Evolutionary conservation across 805 yeast species (phyloP), one percentile per base, ranked within the genome.

Genomic region (Saccharomycopsis selenospora): DNA sequence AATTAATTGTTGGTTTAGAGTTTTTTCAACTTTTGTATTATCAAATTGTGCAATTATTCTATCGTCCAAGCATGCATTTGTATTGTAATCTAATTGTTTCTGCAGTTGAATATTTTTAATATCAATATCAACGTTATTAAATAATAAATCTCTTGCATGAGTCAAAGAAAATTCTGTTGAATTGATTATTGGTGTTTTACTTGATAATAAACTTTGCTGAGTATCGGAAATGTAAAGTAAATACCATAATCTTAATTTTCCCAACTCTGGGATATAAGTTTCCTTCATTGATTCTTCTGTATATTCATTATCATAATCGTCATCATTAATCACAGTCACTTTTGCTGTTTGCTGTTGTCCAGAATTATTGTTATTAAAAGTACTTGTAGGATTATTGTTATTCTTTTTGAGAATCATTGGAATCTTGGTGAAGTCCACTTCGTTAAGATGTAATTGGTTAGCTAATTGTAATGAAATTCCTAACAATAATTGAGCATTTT

Each of bases 381-480:
- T 17, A 33, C 4, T 7, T 33, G 38, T 14, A 33, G 7, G 8
- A 20, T 45, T 3, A 33, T 5, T 10, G 7, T 17, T 14, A 4
- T 33, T 17, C n/a, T 17, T 17, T 14, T 7, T 7, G 5, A 33
- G 17, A 10, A 33, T 33, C 18, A 20, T 14, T 14, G 38, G 17
- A 6, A 33, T 33, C 18, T 33, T 33, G 18, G 38, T 14, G 17
- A 14, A 33, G 4, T 33, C 40, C 5, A 42, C 36, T 13, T 40
- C 29, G 22, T 42, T 33, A 27, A 78, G 57, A 3, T 75, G 73
- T 52, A 75, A 66, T 45, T 72, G 77, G 49, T 74, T 73, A 0
- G 86, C 85, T 24, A 81, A 61, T 56, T 82, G 85, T n/a, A 81
- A 58, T 0, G 87, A 87, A 42, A 81, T 58, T 0, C 85, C 83